Conservation (phyloP, 768 basidiomycete species). For the Auriscalpium microsporum region DNA sequence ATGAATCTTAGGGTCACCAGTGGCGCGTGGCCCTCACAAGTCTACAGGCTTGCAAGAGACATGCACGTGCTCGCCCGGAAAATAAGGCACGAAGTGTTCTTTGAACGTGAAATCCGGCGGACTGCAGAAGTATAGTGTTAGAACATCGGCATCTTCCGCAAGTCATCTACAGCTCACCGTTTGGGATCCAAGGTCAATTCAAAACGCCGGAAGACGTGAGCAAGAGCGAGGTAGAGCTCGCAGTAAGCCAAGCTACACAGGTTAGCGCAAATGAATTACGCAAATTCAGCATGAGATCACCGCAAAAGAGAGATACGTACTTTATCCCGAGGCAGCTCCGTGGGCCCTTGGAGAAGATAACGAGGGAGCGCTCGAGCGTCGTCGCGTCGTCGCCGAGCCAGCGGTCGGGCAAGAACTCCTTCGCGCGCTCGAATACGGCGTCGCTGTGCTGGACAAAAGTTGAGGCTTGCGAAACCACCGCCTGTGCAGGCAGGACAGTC, state of each 20-base stretch:
- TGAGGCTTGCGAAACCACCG: background rate
- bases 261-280: background rate
- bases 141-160: too few species aligned
- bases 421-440: background rate
- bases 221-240: background rate
- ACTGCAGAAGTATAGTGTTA: too few species aligned
- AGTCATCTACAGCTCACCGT: background rate
- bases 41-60: background rate
- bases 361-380: background rate
- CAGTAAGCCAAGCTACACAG: background rate
- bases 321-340: background rate
- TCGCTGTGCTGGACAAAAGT: background rate
- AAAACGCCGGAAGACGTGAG: slow-evolving; percentile 4
- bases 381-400: background rate
- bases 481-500: background rate
- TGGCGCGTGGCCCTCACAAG: background rate
- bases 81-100: slow-evolving; percentile 2
- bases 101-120: background rate
- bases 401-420: background rate
- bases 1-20: too few species aligned
- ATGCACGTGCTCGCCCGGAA: slow-evolving; percentile 2
- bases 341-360: background rate
- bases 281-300: background rate
- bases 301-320: background rate
- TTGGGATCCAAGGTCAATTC: background rate